Percentiles rank a stretch among this genome's conserved stretches.
phyloP scores from a whole-genome alignment of 257 asterid species.

The Solanum megistacrolobum region DNA sequence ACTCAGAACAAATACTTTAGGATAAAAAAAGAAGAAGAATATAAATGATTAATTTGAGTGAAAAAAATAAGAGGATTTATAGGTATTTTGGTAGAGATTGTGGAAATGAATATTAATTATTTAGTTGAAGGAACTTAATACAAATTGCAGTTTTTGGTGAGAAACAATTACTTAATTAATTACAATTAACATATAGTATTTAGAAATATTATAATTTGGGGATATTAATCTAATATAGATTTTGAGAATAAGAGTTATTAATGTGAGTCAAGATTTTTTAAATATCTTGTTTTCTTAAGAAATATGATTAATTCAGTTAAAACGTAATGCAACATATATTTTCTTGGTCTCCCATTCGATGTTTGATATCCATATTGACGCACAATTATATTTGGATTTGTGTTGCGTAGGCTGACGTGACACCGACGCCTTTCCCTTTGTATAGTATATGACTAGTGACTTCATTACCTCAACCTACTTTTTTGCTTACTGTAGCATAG shows the following conservation, averaged over 20 bases:
- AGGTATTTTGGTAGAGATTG: background rate
- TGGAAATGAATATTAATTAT: background rate
- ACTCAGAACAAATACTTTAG: background rate
- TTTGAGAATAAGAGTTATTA: background rate
- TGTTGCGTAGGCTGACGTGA: too few species aligned
- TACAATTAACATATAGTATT: background rate
- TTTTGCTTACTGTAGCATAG: too few species aligned
- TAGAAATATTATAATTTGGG: background rate
- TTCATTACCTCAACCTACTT: too few species aligned
- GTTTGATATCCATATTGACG: background rate
- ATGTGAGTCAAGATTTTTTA: background rate
- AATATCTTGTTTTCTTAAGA: background rate
- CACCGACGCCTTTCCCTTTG: too few species aligned
- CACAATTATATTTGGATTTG: too few species aligned
- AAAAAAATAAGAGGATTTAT: background rate
- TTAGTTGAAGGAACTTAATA: background rate
- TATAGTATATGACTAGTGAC: too few species aligned
- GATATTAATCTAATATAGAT: background rate
- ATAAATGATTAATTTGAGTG: background rate
- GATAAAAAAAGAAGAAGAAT: background rate
- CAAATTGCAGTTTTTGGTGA: background rate
- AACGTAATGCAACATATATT: too few species aligned
- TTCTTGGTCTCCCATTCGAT: background rate
- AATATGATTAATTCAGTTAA: background rate
- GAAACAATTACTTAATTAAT: background rate